Base-by-base conservation (phyloP, 495 filamentous ascomycete genomes). In the Aeminium ludgeri region DNA sequence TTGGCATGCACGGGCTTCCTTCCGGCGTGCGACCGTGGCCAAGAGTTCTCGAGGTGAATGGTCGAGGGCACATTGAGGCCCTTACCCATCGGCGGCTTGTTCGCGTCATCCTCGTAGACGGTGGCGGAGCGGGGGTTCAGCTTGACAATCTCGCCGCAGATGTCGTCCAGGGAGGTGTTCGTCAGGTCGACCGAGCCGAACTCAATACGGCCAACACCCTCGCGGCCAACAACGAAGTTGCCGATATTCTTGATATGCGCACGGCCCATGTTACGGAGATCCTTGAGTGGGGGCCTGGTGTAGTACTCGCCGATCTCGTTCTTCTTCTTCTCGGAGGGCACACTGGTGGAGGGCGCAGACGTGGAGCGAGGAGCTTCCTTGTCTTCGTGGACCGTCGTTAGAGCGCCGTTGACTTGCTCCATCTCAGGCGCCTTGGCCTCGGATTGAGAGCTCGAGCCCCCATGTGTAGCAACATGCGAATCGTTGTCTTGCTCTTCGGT, bases 11-110 rank as follows among this genome's bases (percentile, higher is more conserved):
- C 57, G 0, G 71, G 68, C 18, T 58, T 58, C 44, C 62, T 65
- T 53, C 69, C 70, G 52, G 76, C 74, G 30, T 70, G 65, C 31
- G 73, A 68, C 36, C 87, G 76, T 8, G 89, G 89, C 73, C 80
- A 95, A 2, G 87, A 91, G 51, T 94, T 84, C 56, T 86, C 76
- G 10, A 97, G 70, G 12, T 68, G 70, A 38, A 97, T 81, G 5
- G 74, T 72, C 0, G 89, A 82, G 1, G 86, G 86, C 3, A 94
- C 81, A 50, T 97, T 97, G 44, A 97, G 67, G 6, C 83, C 86
- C 51, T 82, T 80, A 35, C 91, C 91, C 39, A 71, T 66, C 2
- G 76, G 65, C 15, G 89, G 82, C 62, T 95, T 96, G 49, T 72
- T 69, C 0, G 66, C 61, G 25, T 70, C 62, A 28, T 80, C 73